Evolutionary conservation across 305 asterid genomes (phyloP), one percentile per base, ranked within the genome.

Genomic region (Fraxinus floribunda): DNA sequence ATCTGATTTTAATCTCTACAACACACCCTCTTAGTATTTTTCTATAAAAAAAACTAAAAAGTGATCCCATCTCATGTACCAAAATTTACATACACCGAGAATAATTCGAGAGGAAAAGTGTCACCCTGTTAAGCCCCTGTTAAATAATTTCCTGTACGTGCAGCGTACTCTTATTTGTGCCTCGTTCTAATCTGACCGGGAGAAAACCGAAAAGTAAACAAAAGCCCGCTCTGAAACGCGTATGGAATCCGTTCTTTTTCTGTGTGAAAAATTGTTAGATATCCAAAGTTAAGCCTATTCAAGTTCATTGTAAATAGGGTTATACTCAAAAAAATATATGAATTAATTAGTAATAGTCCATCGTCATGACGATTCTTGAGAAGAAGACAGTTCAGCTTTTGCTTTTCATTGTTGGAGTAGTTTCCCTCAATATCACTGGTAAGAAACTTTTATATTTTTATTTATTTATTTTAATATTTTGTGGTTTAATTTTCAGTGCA

Each of bases 391-490:
- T 91, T 87, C 97, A 91, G 24, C 82, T 92, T 81, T 84, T 93
- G 75, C 84, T 92, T 84, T 90, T 94, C 84, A 18, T 90, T 39
- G 87, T 86, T 52, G 97, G 93, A 82, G 52, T 92, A 84, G 76
- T 89, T 78, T 88, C 82, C 82, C 97, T 95, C 85, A 90, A 94
- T 86, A 85, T 91, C 87, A 81, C 94, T 32, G 98, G 98, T 95
- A 88, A 87, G 46, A 32, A 74, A 8, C 30, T 75, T 83, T 79
- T 52, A 57, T 29, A 20, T 9, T 29, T 24, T 24, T 20, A 0
- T 8, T 13, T 15, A 30, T 36, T 20, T 55, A 49, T 29, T 7
- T 29, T 35, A 30, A 5, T 78, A 34, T n/a, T 10, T 34, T 55
- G 22, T 80, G 18, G 24, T 26, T 55, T 68, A 57, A 66, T 32